Evolutionary conservation across 805 yeast genomes (phyloP).

Genomic region (Metschnikowia noctiluminum): DNA sequence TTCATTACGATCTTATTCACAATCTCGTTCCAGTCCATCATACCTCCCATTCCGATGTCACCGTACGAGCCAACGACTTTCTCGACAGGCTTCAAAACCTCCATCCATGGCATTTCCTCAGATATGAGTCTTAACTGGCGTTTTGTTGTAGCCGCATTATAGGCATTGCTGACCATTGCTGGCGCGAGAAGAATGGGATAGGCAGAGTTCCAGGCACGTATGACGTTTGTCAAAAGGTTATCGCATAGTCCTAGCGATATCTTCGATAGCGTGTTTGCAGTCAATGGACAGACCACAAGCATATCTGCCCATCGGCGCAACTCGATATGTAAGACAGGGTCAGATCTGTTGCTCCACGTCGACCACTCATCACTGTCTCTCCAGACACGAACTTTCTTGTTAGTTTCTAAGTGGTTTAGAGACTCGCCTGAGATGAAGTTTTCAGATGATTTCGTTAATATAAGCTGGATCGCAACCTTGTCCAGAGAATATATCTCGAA

Average conservation of each 20-base stretch:
- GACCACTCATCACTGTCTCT: constrained; percentile 58
- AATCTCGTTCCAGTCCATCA: constrained; percentile 96
- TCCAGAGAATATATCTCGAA: constrained; percentile 50
- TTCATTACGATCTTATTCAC: constrained; percentile 79
- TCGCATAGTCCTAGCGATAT: constrained; percentile 90
- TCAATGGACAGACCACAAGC: constrained; percentile 86
- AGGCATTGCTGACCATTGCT: constrained; percentile 91
- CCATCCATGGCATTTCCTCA: constrained; percentile 95
- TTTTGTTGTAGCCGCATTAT: constrained; percentile 84
- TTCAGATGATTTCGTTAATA: constrained; percentile 52
- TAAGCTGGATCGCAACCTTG: constrained; percentile 50
- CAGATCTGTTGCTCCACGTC: constrained; percentile 78
- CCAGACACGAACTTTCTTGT: constrained; percentile 50
- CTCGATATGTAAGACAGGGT: constrained; percentile 94
- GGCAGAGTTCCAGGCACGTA: constrained; percentile 93
- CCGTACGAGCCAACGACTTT: constrained; percentile 92
- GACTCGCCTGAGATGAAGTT: constrained; percentile 49
- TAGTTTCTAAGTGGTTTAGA: constrained; percentile 34
- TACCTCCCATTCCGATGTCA: constrained; percentile 99
- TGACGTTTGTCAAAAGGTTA: constrained; percentile 82
- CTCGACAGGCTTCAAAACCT: constrained; percentile 89
- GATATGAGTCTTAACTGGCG: constrained; percentile 71
- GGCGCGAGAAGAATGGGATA: constrained; percentile 91
- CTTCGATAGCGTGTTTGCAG: constrained; percentile 90
- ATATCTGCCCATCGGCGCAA: constrained; percentile 96